These are phyloP conservation scores for Kokia cookei DNA, from an alignment of 441 rosid genomes.

Conservation along the genomic window DNA sequence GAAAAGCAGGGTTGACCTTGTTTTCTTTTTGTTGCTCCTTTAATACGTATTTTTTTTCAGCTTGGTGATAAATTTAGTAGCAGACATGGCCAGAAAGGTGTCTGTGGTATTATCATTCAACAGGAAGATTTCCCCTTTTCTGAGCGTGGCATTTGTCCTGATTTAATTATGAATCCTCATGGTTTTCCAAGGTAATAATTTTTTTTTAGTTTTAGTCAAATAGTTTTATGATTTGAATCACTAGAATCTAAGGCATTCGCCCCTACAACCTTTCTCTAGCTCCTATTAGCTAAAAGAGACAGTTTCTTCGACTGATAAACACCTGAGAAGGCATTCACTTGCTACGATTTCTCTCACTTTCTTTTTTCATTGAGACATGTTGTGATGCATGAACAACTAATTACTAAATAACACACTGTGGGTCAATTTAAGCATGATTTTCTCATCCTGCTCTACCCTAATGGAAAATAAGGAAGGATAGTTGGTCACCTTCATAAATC, in stretches of 20 bases:
- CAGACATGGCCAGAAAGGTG: constrained; percentile 99
- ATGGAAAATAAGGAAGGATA: neutral
- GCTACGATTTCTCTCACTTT: neutral
- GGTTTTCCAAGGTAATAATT: constrained; percentile 86
- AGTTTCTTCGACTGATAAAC: neutral
- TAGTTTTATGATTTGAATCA: neutral
- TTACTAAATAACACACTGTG: neutral
- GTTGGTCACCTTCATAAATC: neutral
- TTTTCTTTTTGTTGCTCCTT: constrained; percentile 8
- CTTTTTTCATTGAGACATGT: neutral
- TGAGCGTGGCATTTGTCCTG: constrained; percentile 97
- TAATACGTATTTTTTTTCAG: constrained; percentile 27
- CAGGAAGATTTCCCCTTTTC: constrained; percentile 98
- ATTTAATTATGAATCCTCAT: constrained; percentile 98
- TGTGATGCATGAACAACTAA: neutral
- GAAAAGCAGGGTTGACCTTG: constrained; percentile 1
- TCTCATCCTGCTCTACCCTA: neutral
- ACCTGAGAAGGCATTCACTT: neutral
- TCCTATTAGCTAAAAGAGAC: neutral
- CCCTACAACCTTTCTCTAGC: neutral
- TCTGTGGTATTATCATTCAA: constrained; percentile 87
- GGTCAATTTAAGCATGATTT: neutral
- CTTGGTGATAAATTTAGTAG: constrained; percentile 98
- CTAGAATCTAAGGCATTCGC: neutral
- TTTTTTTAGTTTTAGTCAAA: constrained; percentile 3